Conservation (phyloP, 1,284 basidiomycete genomes). For the Phellinidium pouzarii region DNA sequence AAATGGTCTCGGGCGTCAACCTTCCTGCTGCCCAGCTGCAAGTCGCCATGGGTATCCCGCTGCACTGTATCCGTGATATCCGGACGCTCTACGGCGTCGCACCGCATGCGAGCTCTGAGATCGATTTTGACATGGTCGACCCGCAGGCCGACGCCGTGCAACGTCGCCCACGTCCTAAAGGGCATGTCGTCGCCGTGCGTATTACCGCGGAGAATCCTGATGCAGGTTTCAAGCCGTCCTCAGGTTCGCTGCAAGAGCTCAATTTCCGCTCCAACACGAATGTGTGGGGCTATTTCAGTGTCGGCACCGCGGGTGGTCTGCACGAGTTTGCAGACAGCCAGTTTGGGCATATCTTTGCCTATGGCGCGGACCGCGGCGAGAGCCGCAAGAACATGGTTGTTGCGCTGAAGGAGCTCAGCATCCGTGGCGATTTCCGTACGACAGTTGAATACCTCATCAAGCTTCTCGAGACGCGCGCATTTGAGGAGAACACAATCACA, state of each 20-base stretch:
- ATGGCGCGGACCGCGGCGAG: constrained; percentile 93
- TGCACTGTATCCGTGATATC: constrained; percentile 95
- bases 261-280: constrained; percentile 99
- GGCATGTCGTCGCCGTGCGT: constrained; percentile 98
- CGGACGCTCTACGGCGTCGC: constrained; percentile 93
- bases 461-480: constrained; percentile 92
- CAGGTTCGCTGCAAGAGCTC: constrained; percentile 93
- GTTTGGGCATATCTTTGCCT: constrained; percentile 99
- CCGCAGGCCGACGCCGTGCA: constrained; percentile 85
- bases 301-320: constrained; percentile 89
- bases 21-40: constrained; percentile 97
- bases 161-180: constrained; percentile 94
- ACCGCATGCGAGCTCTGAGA: constrained; percentile 80
- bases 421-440: constrained; percentile 97
- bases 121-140: constrained; percentile 94
- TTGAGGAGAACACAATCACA: constrained; percentile 96
- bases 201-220: constrained; percentile 99
- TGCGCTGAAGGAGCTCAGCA: constrained; percentile 95
- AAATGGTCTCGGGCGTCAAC: constrained; percentile 99
- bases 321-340: constrained; percentile 99
- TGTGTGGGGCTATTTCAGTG: constrained; percentile 99
- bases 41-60: constrained; percentile 96
- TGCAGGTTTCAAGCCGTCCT: constrained; percentile 99
- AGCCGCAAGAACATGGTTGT: constrained; percentile 99
- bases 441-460: constrained; percentile 99